These are phyloP conservation scores for Phanerochaete sordida DNA, from an alignment of 768 basidiomycete species.

Conservation along the genomic window DNA sequence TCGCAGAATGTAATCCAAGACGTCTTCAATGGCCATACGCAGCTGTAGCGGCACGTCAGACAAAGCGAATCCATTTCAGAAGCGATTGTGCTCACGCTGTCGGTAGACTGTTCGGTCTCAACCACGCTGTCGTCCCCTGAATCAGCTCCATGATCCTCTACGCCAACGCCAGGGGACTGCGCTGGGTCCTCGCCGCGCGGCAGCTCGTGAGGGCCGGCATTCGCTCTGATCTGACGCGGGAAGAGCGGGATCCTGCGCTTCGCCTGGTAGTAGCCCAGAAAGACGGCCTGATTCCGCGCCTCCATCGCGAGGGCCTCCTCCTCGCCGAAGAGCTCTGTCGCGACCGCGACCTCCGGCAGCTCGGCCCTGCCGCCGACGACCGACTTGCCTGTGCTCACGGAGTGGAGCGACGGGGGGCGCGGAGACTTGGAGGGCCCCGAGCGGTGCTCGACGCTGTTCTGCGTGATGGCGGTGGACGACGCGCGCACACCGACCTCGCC, in stretches of 20 bases:
- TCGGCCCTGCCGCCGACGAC: background rate
- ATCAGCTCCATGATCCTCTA: too few species aligned
- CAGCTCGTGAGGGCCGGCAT: constrained; percentile 11
- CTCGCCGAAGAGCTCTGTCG: background rate
- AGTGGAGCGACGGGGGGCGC: background rate
- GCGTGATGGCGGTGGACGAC: background rate
- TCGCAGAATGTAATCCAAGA: constrained; percentile 22
- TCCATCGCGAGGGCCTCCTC: background rate
- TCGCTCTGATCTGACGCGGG: constrained; percentile 9
- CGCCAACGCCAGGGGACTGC: background rate
- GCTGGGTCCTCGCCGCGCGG: background rate
- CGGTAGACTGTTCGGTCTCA: background rate
- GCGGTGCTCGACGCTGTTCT: constrained; percentile 2
- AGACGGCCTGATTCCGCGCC: constrained; percentile 15
- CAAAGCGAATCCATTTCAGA: background rate
- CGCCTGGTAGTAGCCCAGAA: constrained; percentile 17
- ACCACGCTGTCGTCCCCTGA: background rate
- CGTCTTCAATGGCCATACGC: constrained; percentile 16
- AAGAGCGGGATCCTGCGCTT: constrained; percentile 7
- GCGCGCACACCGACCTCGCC: background rate
- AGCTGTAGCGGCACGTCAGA: background rate
- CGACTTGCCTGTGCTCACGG: background rate
- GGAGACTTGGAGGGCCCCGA: background rate
- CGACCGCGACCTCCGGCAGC: background rate
- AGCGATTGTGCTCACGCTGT: background rate